Evolutionary conservation across 2,329 filamentous ascomycete genomes (phyloP), one percentile per base, ranked within the genome.

Genomic region (Diaporthe vaccinii): DNA sequence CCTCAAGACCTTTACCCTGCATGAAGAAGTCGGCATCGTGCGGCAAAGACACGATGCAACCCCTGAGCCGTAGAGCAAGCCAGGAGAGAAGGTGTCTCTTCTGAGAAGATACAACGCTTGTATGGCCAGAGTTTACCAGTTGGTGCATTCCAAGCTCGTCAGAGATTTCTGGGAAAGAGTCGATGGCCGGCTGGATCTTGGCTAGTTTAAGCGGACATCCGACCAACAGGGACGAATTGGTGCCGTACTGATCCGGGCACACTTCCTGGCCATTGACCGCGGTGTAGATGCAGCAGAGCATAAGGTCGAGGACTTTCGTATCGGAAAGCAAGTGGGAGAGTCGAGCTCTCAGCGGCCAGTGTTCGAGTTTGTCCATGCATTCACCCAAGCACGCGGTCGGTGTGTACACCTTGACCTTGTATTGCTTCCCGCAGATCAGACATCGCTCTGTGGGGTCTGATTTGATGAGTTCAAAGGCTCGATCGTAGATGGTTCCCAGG

Each of bases 261-360:
- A 1, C 4, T n/a, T n/a, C 36, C 65, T 68, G 65, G 46, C 65
- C 46, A 2, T 53, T 34, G 31, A 53, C 65, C 7, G 65, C 65
- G 25, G 46, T 68, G 31, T 53, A 53, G 28, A 68, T 68, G 46
- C 65, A 49, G 14, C 65, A 68, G 2, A 73, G 25, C 34, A 73
- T 36, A 6, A 73, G 25, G 22, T 55, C 58, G 3, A 65, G 36
- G 10, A 49, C 25, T 39, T 73, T 65, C 7, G 55, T 25, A 22
- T 73, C 46, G 6, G 58, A 67, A 8, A 65, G 34, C 9, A 73
- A n/a, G 10, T 57, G 59, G 7, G 58, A 73, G 20, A 55, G 59
- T 14, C 71, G 58, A 61, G 71, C 46, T 55, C 59, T 61, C 22
- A 73, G 46, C 10, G 58, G 49, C 58, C 71, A 73, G 12, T 44